Base-by-base conservation (phyloP, 306 rosid genomes). In the Ochetophila trinervis region DNA sequence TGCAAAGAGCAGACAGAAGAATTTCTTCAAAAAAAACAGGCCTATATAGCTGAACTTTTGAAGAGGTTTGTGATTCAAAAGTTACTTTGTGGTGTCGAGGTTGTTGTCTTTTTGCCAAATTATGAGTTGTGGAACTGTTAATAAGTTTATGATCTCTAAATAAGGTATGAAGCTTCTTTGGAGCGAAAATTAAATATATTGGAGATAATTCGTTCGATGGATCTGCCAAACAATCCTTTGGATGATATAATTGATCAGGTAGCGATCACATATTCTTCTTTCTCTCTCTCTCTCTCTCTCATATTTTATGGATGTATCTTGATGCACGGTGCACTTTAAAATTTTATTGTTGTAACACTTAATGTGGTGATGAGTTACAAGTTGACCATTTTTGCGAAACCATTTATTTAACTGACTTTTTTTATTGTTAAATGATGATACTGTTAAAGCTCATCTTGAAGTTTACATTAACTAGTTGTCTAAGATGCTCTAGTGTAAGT, bases 241-340 rank as follows among this genome's bases (percentile, higher is more conserved):
- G 99, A 93, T 73, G 99, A 93, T 79, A 86, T 93, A 66, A 80
- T 88, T 72, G 99, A 93, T 75, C 99, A 90, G 99, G 99, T 88
- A 77, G 71, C 61, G 50, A 45, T 65, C 52, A 59, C 67, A 56
- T 70, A 61, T 53, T 74, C 27, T 23, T 55, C 62, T 42, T 50
- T 57, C 57, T 48, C 52, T 0, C 42, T 66, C 62, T 57, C 47
- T 47, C 65, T 8, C 27, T 27, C 32, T 27, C 32, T 1, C 32
- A 27, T 4, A 2, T 27, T 27, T 27, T 27, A 27, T 27, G 32
- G 11, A 37, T 37, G 10, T 37, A 6, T 37, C 44, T 7, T 37
- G 44, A 37, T 37, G 8, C 44, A 37, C 44, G 1, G 11, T 37
- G 44, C 6, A 37, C 44, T 10, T 37, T 37, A 7, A 37, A 37